These are phyloP conservation scores for Rhodotorula diobovata DNA, from an alignment of 768 basidiomycete genomes.

Conservation along the genomic window DNA sequence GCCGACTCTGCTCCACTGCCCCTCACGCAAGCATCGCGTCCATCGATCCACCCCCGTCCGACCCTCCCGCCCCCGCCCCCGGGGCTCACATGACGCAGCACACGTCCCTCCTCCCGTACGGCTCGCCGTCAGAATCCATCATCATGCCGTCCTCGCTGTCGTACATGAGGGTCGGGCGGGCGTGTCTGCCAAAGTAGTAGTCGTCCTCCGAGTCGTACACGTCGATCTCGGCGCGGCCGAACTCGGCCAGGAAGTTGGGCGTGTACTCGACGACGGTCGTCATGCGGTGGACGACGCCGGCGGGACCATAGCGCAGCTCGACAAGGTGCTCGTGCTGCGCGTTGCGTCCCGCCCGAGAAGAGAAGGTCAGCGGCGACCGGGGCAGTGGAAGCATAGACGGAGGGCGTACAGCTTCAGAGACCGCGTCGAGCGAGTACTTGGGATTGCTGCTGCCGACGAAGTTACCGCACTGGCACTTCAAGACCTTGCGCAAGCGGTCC, in stretches of 20 bases:
- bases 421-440: too few relatives aligned
- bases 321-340: too few relatives aligned
- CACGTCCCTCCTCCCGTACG: too few relatives aligned
- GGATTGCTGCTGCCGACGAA: not conserved
- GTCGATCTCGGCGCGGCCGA: not conserved
- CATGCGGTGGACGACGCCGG: not conserved
- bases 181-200: not conserved
- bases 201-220: not conserved
- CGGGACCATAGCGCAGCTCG: too few relatives aligned
- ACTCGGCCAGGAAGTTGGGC: not conserved
- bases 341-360: too few relatives aligned
- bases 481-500: not conserved
- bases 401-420: too few relatives aligned
- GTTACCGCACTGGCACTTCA: not conserved
- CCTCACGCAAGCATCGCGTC: too few relatives aligned
- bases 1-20: too few relatives aligned
- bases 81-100: not conserved
- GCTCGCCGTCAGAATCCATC: not conserved
- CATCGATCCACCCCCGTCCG: too few relatives aligned
- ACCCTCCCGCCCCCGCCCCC: not conserved
- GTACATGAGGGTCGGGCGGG: not conserved
- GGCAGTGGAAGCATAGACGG: too few relatives aligned
- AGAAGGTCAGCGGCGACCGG: too few relatives aligned
- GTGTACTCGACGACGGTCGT: not conserved
- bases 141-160: not conserved